These are phyloP conservation scores for Naganishia albida DNA, from an alignment of 1,284 basidiomycete genomes.

Conservation along the genomic window DNA sequence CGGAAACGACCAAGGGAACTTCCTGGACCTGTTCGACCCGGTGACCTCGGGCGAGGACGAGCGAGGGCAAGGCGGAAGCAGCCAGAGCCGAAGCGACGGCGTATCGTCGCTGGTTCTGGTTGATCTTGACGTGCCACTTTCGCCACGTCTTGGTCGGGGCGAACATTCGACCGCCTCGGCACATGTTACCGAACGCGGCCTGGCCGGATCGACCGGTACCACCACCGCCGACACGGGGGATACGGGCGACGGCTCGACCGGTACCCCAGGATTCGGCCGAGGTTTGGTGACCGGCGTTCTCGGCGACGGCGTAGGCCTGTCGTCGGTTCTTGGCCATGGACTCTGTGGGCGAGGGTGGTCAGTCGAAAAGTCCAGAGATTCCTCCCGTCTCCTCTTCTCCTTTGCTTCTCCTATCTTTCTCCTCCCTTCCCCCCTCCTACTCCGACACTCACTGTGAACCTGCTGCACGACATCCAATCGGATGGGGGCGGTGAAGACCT, in stretches of 20 bases:
- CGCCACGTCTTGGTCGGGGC: conserved; percentile 99
- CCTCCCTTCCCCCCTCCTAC: neutral
- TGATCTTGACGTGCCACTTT: conserved; percentile 97
- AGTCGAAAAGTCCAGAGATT: neutral
- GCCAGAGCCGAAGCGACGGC: conserved; percentile 97
- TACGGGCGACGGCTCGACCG: conserved; percentile 99
- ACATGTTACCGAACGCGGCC: conserved; percentile 99
- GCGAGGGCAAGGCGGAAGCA: conserved; percentile 94
- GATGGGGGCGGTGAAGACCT: conserved; percentile 97
- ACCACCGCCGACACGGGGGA: conserved; percentile 98
- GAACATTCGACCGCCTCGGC: conserved; percentile 99
- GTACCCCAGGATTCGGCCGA: conserved; percentile 97
- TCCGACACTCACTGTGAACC: conserved; percentile 87
- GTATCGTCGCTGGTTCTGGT: conserved; percentile 99
- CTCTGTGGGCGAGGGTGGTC: conserved; percentile 60
- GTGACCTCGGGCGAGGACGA: conserved; percentile 98
- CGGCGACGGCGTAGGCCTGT: conserved; percentile 94
- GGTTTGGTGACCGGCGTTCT: conserved; percentile 99
- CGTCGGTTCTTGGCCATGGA: conserved; percentile 98
- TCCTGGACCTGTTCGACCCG: conserved; percentile 97
- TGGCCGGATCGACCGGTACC: conserved; percentile 98
- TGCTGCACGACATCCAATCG: conserved; percentile 96
- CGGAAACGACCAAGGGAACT: conserved; percentile 88
- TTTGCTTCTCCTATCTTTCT: neutral
- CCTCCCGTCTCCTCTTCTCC: neutral